A percentile compares a stretch with the other conserved stretches of the same genome.
These are phyloP conservation scores for Pleurotus giganteus DNA, from an alignment of 768 basidiomycete genomes.

Conservation along the genomic window DNA sequence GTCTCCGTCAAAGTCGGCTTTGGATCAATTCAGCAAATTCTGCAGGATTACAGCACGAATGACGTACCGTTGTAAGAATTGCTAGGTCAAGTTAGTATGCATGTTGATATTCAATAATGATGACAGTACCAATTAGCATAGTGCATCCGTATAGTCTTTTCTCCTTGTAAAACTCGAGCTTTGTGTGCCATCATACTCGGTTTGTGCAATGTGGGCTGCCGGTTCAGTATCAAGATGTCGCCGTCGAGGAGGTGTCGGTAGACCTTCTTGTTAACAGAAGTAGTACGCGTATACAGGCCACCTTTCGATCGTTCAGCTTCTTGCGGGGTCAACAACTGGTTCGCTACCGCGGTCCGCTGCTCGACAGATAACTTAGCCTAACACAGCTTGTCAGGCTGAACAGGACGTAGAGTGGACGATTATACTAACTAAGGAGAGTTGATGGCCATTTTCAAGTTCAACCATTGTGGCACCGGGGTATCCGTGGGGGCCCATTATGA, in stretches of 20 bases:
- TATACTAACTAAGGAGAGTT: constrained; percentile 70
- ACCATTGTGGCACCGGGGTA: constrained; percentile 95
- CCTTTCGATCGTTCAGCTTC: constrained; percentile 60
- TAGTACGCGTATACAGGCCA: constrained; percentile 73
- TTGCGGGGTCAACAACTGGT: constrained; percentile 90
- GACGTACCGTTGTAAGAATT: constrained; percentile 93
- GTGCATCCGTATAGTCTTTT: constrained; percentile 99
- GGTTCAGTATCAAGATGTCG: constrained; percentile 92
- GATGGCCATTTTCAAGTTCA: constrained; percentile 91
- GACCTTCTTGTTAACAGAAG: constrained; percentile 93
- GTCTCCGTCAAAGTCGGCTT: constrained; percentile 93
- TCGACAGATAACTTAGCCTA: constrained; percentile 86
- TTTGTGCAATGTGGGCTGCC: constrained; percentile 98
- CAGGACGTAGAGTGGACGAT: not conserved
- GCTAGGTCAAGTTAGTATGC: constrained; percentile 35
- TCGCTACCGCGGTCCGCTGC: constrained; percentile 92
- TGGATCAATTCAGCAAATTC: constrained; percentile 1
- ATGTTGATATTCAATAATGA: not conserved
- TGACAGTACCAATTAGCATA: constrained; percentile 92
- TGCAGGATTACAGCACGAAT: not conserved
- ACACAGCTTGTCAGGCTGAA: constrained; percentile 4
- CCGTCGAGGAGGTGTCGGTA: constrained; percentile 94
- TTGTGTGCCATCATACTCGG: constrained; percentile 99
- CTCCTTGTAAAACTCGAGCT: constrained; percentile 87
- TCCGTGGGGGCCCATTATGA: constrained; percentile 84